Conservation (phyloP, 768 basidiomycete genomes). For the Dendrothele bispora region DNA sequence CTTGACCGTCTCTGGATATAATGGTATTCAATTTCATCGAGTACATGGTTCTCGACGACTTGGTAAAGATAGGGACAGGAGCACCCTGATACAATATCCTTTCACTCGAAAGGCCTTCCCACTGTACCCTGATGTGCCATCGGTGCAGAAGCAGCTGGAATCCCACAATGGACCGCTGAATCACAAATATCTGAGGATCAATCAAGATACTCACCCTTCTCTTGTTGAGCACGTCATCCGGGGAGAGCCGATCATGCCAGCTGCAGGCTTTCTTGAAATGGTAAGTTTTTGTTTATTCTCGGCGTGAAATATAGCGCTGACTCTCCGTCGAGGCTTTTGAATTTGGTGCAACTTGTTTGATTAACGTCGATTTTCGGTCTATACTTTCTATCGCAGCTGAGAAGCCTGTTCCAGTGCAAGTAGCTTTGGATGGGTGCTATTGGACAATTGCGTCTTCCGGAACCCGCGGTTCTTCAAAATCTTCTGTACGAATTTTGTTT, state of each 20-base stretch:
- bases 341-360: constrained; percentile 16
- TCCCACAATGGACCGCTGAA: constrained; percentile 23
- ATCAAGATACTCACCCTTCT: constrained; percentile 27
- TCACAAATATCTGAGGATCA: constrained; percentile 4
- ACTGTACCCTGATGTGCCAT: constrained; percentile 13
- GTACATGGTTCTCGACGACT: constrained; percentile 23
- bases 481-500: constrained; percentile 5
- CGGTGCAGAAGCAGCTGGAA: constrained; percentile 16
- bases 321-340: constrained; percentile 1
- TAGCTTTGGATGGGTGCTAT: constrained; percentile 13
- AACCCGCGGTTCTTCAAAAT: constrained; percentile 8
- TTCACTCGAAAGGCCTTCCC: constrained; percentile 27
- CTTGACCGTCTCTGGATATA: constrained; percentile 26
- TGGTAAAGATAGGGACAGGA: no score
- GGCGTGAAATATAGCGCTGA: no score
- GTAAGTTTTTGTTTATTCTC: no score
- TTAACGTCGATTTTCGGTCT: constrained; percentile 18
- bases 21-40: constrained; percentile 28
- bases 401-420: constrained; percentile 17
- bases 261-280: constrained; percentile 37
- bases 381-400: constrained; percentile 18
- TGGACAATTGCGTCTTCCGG: constrained; percentile 29
- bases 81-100: no score
- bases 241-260: constrained; percentile 41
- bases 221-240: constrained; percentile 41